These are phyloP conservation scores for Podaxis sp. DNA, from an alignment of 768 basidiomycete species.

Conservation along the genomic window DNA sequence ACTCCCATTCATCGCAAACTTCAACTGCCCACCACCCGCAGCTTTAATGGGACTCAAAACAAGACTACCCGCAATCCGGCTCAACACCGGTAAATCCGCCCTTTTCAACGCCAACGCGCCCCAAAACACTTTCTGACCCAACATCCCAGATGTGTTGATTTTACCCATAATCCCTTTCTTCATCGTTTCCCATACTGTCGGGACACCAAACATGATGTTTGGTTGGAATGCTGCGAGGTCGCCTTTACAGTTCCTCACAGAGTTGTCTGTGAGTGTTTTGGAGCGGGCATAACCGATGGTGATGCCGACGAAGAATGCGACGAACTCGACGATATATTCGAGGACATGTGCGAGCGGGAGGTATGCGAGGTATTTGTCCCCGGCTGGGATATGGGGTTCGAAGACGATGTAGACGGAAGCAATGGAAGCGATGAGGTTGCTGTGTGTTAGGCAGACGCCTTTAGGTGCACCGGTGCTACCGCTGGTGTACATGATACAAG, in stretches of 20 bases:
- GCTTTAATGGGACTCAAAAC: slow-evolving; percentile 66
- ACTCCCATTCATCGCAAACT: slow-evolving; percentile 72
- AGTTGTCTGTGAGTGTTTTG: slow-evolving; percentile 86
- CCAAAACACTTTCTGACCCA: slow-evolving; percentile 68
- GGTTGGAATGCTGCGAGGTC: slow-evolving; percentile 77
- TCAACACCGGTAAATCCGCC: slow-evolving; percentile 54
- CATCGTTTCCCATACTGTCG: slow-evolving; percentile 89
- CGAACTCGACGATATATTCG: slow-evolving; percentile 84
- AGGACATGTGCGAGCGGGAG: slow-evolving; percentile 87
- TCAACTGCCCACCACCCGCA: slow-evolving; percentile 77
- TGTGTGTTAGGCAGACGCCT: slow-evolving; percentile 81
- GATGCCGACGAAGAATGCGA: slow-evolving; percentile 66
- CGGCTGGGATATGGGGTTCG: slow-evolving; percentile 47
- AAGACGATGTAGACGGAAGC: slow-evolving; percentile 67
- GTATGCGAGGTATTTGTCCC: slow-evolving; percentile 74
- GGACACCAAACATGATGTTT: slow-evolving; percentile 82
- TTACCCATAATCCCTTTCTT: slow-evolving; percentile 81
- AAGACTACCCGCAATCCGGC: slow-evolving; percentile 58
- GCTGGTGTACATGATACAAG: slow-evolving; percentile 60
- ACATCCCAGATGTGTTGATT: slow-evolving; percentile 54
- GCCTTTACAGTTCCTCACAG: slow-evolving; percentile 71
- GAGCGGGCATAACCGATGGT: slow-evolving; percentile 78
- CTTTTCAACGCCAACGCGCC: slow-evolving; percentile 67
- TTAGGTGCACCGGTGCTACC: slow-evolving; percentile 87
- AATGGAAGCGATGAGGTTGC: slow-evolving; percentile 74